Percentiles rank a stretch among this genome's conserved stretches.
These are phyloP conservation scores for Citrus cavaleriei DNA, from an alignment of 345 rosid species.

Conservation along the genomic window DNA sequence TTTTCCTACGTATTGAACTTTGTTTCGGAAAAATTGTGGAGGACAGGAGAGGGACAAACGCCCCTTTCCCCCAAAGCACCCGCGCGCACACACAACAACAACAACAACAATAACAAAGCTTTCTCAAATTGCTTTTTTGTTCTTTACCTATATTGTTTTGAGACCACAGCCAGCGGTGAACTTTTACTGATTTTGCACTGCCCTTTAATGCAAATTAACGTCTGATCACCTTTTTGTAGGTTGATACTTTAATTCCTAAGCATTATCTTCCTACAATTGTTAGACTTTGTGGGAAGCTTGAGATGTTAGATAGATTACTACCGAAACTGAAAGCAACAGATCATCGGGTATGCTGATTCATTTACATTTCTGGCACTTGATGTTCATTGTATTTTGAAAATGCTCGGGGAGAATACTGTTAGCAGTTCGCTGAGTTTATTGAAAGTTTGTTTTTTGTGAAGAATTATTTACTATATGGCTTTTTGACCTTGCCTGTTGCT, in stretches of 20 bases:
- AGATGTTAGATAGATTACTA: constrained; percentile 87
- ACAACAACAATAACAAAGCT: no score
- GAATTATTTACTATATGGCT: neutral
- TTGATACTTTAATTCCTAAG: constrained; percentile 62
- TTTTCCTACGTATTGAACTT: constrained; percentile 9
- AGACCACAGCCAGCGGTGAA: neutral
- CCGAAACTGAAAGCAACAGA: constrained; percentile 91
- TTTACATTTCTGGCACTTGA: constrained; percentile 15
- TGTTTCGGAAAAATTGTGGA: constrained; percentile 4
- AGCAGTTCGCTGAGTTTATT: neutral
- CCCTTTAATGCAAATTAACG: constrained; percentile 4
- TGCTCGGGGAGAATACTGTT: neutral
- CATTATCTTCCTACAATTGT: constrained; percentile 80
- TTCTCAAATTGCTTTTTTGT: constrained; percentile 2
- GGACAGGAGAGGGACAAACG: neutral
- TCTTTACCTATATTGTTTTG: neutral
- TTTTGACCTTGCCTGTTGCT: neutral
- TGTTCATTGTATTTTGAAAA: neutral
- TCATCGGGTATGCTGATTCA: constrained; percentile 64
- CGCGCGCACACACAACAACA: no score
- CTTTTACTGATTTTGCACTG: neutral
- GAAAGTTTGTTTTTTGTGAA: neutral
- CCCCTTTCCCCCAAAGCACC: no score
- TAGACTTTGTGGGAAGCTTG: constrained; percentile 94
- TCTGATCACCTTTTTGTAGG: constrained; percentile 38